Conservation (phyloP, 768 basidiomycete genomes). For the Chlorophyllum brunneum region DNA sequence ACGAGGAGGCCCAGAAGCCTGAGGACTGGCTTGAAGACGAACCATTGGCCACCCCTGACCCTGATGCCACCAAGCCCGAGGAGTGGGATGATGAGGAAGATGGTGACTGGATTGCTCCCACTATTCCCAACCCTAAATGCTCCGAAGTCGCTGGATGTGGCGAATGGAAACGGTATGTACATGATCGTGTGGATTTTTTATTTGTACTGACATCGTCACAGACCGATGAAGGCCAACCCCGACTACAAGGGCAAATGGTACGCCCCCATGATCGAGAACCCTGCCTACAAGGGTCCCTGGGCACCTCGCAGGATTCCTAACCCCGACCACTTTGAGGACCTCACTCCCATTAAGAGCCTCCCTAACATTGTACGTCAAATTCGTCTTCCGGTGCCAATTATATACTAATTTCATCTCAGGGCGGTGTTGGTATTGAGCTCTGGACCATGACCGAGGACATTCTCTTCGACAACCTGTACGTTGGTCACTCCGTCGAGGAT, state of each 20-base stretch:
- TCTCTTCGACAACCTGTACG: slow-evolving; percentile 89
- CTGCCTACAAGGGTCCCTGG: slow-evolving; percentile 96
- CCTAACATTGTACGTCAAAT: slow-evolving; percentile 68
- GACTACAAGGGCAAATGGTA: slow-evolving; percentile 98
- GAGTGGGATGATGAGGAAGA: slow-evolving; percentile 99
- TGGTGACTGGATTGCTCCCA: slow-evolving; percentile 95
- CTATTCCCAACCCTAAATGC: slow-evolving; percentile 87
- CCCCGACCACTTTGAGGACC: slow-evolving; percentile 89
- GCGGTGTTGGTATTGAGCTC: slow-evolving; percentile 95
- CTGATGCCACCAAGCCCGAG: slow-evolving; percentile 92
- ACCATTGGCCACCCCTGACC: slow-evolving; percentile 76
- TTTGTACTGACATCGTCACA: slow-evolving; percentile 22
- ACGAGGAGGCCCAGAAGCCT: slow-evolving; percentile 85
- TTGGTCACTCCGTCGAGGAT: slow-evolving; percentile 85
- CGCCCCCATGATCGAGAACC: slow-evolving; percentile 93
- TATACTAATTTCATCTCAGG: slow-evolving; percentile 34
- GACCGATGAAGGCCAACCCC: slow-evolving; percentile 88
- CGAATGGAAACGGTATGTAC: slow-evolving; percentile 77
- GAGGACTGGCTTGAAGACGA: slow-evolving; percentile 96
- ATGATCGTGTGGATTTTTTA: not conserved
- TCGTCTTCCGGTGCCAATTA: not conserved
- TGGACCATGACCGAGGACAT: slow-evolving; percentile 99
- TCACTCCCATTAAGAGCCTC: slow-evolving; percentile 74
- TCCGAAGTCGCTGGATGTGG: slow-evolving; percentile 90
- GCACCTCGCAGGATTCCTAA: slow-evolving; percentile 87